Evolutionary conservation across 2,329 filamentous ascomycete species (phyloP), one percentile per base, ranked within the genome.

Genomic region (Hymenoscyphus albidus): DNA sequence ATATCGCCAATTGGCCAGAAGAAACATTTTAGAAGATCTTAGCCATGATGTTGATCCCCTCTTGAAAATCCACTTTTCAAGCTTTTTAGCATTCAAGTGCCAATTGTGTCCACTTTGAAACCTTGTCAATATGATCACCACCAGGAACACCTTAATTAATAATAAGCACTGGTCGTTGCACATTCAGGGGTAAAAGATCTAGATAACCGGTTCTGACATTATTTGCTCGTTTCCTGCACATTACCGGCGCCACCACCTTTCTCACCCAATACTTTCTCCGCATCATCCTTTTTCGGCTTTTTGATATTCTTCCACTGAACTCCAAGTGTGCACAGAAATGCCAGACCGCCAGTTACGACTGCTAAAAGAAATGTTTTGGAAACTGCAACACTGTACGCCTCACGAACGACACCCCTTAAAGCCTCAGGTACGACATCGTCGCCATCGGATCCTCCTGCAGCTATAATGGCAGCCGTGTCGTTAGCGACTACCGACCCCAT

Each of bases 311-410:
- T 65, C 64, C 64, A 65, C 32, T 63, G 51, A 31, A 65, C 48
- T n/a, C 64, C 64, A 51, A 65, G 61, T 22, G 61, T 65, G 58
- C 57, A 61, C 3, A 63, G 42, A 59, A 65, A 65, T n/a, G 61
- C 64, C 18, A 63, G 16, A 5, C 57, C 61, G 10, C 51, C 61
- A 58, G 18, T 39, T 18, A 81, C 84, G 7, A 82, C 77, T 16
- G 78, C 76, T 12, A 86, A 82, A 68, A 85, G 82, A 71, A 84
- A 87, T 0, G 79, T 79, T 65, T 80, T 74, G 3, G 78, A 79
- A 16, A 88, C 71, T 0, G 83, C 79, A 22, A 74, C 65, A 70
- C 85, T 86, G 74, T 87, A 87, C 0, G 86, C 88, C 0, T 77
- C 68, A 2, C 87, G 76, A 10, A 92, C 86, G 0, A 77, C 74